A percentile compares a stretch with the other conserved stretches of the same genome.
Conservation (phyloP, 164 flowering plant species). For the Berberis thunbergii region DNA sequence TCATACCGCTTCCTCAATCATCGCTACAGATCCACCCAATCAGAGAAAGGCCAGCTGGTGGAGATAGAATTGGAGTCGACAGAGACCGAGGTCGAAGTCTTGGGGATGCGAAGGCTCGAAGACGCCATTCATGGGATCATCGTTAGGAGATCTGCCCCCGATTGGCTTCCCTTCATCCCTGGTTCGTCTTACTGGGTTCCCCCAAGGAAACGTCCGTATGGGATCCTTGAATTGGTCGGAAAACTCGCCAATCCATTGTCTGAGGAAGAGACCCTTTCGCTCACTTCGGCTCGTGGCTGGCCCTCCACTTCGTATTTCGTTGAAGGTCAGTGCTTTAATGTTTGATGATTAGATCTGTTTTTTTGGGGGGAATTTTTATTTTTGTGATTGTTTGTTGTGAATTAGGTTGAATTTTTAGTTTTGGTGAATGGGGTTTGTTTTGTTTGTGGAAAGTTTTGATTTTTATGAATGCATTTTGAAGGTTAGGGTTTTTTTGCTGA, state of each 20-base stretch:
- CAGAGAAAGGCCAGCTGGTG: constrained; percentile 23
- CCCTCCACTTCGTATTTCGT: constrained; percentile 53
- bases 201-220: constrained; percentile 24
- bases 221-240: constrained; percentile 44
- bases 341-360: no score
- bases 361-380: no score
- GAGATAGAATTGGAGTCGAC: constrained; percentile 35
- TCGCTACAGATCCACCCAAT: constrained; percentile 22
- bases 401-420: no score
- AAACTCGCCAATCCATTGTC: constrained; percentile 31
- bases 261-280: constrained; percentile 38
- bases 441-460: no score
- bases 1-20: constrained; percentile 10
- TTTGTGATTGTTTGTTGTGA: no score
- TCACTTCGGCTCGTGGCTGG: constrained; percentile 53
- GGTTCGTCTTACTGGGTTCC: constrained; percentile 87
- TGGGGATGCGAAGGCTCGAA: constrained; percentile 38
- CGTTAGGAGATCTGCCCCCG: constrained; percentile 54
- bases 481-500: no score
- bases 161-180: constrained; percentile 76
- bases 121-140: constrained; percentile 56
- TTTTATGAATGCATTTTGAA: no score
- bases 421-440: no score
- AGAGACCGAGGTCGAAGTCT: constrained; percentile 16
- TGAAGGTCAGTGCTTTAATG: constrained; percentile 29